Conservation (phyloP, 441 rosid genomes). For the Jatropha podagrica region DNA sequence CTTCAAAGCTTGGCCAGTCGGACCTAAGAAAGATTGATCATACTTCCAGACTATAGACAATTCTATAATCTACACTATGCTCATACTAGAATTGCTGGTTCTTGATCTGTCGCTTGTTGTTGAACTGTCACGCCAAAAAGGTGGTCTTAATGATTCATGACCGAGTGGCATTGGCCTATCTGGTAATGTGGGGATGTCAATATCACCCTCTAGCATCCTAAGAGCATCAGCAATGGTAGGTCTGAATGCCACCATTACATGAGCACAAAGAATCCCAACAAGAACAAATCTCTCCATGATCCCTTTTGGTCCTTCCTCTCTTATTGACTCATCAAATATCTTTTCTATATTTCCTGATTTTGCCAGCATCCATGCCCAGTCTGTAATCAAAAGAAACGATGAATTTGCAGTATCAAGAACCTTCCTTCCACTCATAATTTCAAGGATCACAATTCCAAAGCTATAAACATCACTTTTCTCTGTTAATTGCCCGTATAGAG, state of each 20-base stretch:
- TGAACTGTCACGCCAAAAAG: constrained; percentile 11
- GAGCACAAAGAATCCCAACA: constrained; percentile 65
- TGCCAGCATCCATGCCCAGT: constrained; percentile 58
- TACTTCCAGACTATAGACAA: neutral
- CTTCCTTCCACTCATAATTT: constrained; percentile 56
- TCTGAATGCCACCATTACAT: constrained; percentile 57
- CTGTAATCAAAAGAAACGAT: constrained; percentile 44
- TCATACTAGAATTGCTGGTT: constrained; percentile 19
- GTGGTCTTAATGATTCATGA: constrained; percentile 43
- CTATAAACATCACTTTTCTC: constrained; percentile 64
- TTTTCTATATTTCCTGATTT: constrained; percentile 41
- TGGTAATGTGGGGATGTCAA: constrained; percentile 55
- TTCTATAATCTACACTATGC: neutral
- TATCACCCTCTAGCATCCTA: constrained; percentile 59
- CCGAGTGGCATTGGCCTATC: constrained; percentile 61
- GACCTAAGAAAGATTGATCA: neutral
- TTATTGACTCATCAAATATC: constrained; percentile 39
- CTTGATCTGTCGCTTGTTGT: constrained; percentile 20
- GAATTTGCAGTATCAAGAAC: constrained; percentile 43
- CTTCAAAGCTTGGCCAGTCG: neutral
- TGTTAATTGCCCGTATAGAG: constrained; percentile 55
- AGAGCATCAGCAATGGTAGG: constrained; percentile 58
- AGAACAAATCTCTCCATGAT: constrained; percentile 61
- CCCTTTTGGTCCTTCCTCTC: constrained; percentile 44
- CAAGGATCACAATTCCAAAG: constrained; percentile 55